Conservation (phyloP, 345 rosid species). For the Citrus cavaleriei region DNA sequence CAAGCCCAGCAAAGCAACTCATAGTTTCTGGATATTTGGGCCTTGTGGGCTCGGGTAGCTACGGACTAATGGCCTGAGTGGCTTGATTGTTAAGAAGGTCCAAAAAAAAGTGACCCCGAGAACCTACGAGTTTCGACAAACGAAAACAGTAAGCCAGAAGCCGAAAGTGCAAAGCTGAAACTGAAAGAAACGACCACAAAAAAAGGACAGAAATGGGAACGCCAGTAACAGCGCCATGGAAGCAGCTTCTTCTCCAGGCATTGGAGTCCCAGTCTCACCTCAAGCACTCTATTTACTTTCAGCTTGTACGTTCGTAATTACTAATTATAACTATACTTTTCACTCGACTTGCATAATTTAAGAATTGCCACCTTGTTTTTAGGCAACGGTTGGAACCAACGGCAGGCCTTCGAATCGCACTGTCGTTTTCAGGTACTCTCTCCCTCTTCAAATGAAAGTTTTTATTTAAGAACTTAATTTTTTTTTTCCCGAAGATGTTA, state of each 20-base stretch:
- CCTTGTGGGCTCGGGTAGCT: too few relatives aligned
- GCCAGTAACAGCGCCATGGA: conserved; percentile 62
- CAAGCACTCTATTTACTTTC: conserved; percentile 63
- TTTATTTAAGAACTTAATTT: neutral
- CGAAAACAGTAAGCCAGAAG: too few relatives aligned
- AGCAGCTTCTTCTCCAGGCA: conserved; percentile 70
- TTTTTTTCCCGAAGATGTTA: neutral
- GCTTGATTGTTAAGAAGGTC: too few relatives aligned
- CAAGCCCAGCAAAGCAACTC: too few relatives aligned
- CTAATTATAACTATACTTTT: neutral
- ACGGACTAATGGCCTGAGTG: too few relatives aligned
- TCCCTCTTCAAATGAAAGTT: neutral
- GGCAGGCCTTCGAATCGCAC: conserved; percentile 89
- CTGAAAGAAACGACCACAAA: neutral
- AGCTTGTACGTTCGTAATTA: conserved; percentile 37
- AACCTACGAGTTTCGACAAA: too few relatives aligned
- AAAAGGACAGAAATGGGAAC: conserved; percentile 20
- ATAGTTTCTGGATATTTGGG: too few relatives aligned
- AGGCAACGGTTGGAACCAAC: conserved; percentile 75
- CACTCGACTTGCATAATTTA: neutral
- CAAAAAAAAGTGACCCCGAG: too few relatives aligned
- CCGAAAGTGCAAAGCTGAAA: too few relatives aligned
- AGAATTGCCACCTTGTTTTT: conserved; percentile 10
- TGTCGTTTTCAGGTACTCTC: conserved; percentile 63
- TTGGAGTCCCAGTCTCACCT: conserved; percentile 62